phyloP scores from a whole-genome alignment of 106 monocot genomes.

The Dactylorhiza incarnata region DNA sequence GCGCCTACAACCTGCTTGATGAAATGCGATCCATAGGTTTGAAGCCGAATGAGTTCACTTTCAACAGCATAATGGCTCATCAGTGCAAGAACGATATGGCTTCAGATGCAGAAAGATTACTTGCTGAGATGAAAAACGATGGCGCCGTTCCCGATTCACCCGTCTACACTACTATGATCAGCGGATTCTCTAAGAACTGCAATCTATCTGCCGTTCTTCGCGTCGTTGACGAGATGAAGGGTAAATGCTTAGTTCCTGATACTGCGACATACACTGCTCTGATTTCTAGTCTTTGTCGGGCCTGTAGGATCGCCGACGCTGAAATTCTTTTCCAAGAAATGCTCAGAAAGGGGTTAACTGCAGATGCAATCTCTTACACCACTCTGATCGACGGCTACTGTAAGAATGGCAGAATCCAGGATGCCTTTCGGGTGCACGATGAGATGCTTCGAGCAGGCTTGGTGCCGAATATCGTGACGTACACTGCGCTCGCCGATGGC shows the following conservation, averaged over 20 bases:
- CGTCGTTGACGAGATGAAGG: slow-evolving; percentile 57
- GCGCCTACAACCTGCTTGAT: slow-evolving; percentile 41
- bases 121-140: slow-evolving; percentile 38
- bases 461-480: slow-evolving; percentile 78
- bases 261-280: slow-evolving; percentile 60
- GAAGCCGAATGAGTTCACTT: slow-evolving; percentile 62
- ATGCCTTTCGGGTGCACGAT: slow-evolving; percentile 67
- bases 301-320: slow-evolving; percentile 45
- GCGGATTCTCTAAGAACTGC: slow-evolving; percentile 48
- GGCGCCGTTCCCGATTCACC: slow-evolving; percentile 53
- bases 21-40: slow-evolving; percentile 53
- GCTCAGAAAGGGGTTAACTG: slow-evolving; percentile 33
- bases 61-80: slow-evolving; percentile 53
- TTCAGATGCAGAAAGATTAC: slow-evolving; percentile 40
- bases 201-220: slow-evolving; percentile 27
- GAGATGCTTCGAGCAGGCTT: slow-evolving; percentile 60
- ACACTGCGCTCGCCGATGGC: slow-evolving; percentile 90
- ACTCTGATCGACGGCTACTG: slow-evolving; percentile 72
- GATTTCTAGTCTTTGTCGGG: slow-evolving; percentile 53
- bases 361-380: slow-evolving; percentile 72
- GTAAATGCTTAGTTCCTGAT: slow-evolving; percentile 42
- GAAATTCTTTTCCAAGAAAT: slow-evolving; percentile 56
- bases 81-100: slow-evolving; percentile 43
- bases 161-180: slow-evolving; percentile 70
- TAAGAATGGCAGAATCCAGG: slow-evolving; percentile 59